Base-by-base conservation (phyloP, 1,284 basidiomycete species). In the Rhodotorula sp. region DNA sequence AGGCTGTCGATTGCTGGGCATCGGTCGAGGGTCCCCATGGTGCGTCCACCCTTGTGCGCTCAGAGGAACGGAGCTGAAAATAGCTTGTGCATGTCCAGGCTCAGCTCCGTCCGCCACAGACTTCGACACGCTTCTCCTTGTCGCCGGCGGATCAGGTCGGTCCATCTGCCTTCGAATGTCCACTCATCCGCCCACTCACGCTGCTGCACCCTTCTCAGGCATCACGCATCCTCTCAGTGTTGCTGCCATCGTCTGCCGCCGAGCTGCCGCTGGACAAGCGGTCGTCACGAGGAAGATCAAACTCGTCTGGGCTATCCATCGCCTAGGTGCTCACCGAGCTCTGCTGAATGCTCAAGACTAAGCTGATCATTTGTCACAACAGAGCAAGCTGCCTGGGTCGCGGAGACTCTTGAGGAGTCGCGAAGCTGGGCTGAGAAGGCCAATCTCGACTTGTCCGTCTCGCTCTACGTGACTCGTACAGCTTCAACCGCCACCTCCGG, bases 131-230 rank as follows among this genome's bases (percentile, higher is more conserved):
- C 30, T 74, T 13, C 64, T 74, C 2, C 68, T 72, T 37, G 10
- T 74, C 37, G 72, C 70, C 44, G 72, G 72, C 37, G 72, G 72
- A 2, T 65, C 68, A 0, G 72, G 69, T 65, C 20, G 40, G 65
- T 53, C 56, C 10, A 13, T 9, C 31, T 8, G 46, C 9, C n/a
- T 28, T 31, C 55, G n/a, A 44, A 31, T 6, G 18, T 13, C n/a
- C 24, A n/a, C 16, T 9, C 8, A 18, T 1, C 9, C 24, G 4
- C 2, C 2, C n/a, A 16, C 34, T 48, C 3, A 34, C 40, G 2
- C 2, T 7, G 11, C n/a, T 37, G 5, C 15, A 24, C 1, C 59
- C 13, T 30, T 4, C 4, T 31, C n/a, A 64, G 65, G 68, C 9
- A 71, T 71, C 50, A 71, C 72, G 2, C 62, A 68, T 30, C 59